These are phyloP conservation scores for Haplosporangium sp. DNA, from an alignment of 371 early-diverging fungal species.

Conservation along the genomic window DNA sequence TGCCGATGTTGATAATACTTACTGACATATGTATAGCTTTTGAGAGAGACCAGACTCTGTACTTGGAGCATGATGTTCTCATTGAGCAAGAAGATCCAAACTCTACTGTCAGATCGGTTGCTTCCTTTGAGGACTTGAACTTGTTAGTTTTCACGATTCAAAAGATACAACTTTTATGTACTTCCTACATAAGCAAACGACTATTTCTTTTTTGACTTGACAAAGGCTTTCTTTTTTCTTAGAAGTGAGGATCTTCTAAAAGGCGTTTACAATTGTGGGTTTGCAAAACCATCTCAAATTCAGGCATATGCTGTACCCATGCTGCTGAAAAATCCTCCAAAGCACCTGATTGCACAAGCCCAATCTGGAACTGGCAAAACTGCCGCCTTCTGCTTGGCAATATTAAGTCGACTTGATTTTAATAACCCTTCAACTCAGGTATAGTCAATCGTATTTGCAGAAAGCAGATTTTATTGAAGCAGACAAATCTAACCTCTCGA, in stretches of 20 bases:
- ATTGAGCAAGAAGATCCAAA: slow-evolving; percentile 71
- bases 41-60: not conserved
- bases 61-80: slow-evolving; percentile 66
- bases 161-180: too few species aligned
- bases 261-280: slow-evolving; percentile 91
- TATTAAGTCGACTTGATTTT: slow-evolving; percentile 74
- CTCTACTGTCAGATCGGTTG: slow-evolving; percentile 78
- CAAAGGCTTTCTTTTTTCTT: not conserved
- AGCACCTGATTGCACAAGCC: slow-evolving; percentile 72
- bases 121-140: slow-evolving; percentile 79
- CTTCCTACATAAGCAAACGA: not conserved
- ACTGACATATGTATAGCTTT: not conserved
- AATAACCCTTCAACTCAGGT: slow-evolving; percentile 56
- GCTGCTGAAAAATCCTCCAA: slow-evolving; percentile 74
- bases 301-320: slow-evolving; percentile 95
- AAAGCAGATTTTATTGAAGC: too few species aligned
- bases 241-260: slow-evolving; percentile 80
- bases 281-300: slow-evolving; percentile 92
- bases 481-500: too few species aligned
- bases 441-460: not conserved
- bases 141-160: slow-evolving; percentile 57
- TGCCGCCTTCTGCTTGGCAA: slow-evolving; percentile 91
- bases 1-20: not conserved
- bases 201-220: not conserved
- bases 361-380: slow-evolving; percentile 93